Base-by-base conservation (phyloP, 2,329 filamentous ascomycete species). In the Ascosphaera pollenicola region DNA sequence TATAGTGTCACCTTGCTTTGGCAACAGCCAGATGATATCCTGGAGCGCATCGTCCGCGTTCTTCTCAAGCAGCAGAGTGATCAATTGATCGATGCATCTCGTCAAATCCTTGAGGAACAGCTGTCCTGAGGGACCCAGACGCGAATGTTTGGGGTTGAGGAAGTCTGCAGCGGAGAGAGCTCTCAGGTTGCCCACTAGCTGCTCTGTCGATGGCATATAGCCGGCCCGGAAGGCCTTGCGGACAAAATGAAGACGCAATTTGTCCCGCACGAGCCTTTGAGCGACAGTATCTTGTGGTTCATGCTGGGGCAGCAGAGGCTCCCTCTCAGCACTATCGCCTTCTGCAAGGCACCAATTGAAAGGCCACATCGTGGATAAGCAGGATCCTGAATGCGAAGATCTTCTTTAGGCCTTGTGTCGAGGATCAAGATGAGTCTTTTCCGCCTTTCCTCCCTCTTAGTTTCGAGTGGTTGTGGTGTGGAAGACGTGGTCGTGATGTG, bases 161-260 rank as follows among this genome's bases (percentile, higher is more conserved):
- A 89, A 53, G 48, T 87, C 78, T 26, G 80, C 75, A 3, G 80
- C 73, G 7, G 93, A 65, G 1, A 94, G 60, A 2, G 77, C 81
- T 47, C 82, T 74, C 2, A 95, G 63, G 47, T 91, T 84, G 53
- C 76, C 64, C 49, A 89, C 78, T 47, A 69, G 53, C 55, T 95
- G 87, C 48, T 89, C 77, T 8, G 80, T 94, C 4, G 82, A 89
- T 36, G 87, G 87, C 78, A 95, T 85, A 58, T 75, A 94, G 4
- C 87, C 87, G 50, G 81, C 72, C 1, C 71, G 70, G 8, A 94
- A 56, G 40, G 87, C 87, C 39, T 80, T 71, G 19, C 84, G 54
- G 78, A 93, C 92, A 64, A 93, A 83, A 54, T 93, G 94, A 18
- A 77, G 77, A 59, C 93, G 87, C 43, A 95, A 69, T 65, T 93